Evolutionary conservation across 2,329 filamentous ascomycete genomes (phyloP).

Genomic region (Trichoderma atroviride): DNA sequence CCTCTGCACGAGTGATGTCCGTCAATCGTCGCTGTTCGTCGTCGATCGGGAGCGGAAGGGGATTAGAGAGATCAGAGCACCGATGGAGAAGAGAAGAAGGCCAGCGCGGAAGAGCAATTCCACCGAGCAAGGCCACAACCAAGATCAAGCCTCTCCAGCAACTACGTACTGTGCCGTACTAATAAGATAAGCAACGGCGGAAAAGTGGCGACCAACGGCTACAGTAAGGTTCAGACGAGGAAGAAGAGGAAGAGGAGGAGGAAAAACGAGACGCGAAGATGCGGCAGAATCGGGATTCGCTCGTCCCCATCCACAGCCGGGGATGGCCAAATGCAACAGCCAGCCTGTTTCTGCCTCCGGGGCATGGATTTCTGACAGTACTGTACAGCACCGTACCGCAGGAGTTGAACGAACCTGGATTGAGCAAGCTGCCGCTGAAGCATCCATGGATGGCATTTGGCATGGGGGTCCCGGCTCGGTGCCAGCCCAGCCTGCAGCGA

Average conservation of each 20-base stretch:
- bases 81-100: slow-evolving; percentile 3
- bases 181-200: not conserved
- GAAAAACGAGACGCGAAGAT: not conserved
- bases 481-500: slow-evolving; percentile 1
- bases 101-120: not conserved
- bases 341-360: slow-evolving; percentile 1
- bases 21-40: slow-evolving; percentile 18
- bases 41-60: slow-evolving; percentile 4
- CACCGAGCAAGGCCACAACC: not conserved
- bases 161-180: not conserved
- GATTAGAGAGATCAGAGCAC: not conserved
- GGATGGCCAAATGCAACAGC: slow-evolving; percentile 8
- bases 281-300: not conserved
- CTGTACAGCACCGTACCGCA: too few species aligned
- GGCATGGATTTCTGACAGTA: slow-evolving; percentile 8
- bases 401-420: slow-evolving; percentile 8
- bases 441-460: slow-evolving; percentile 8
- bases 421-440: slow-evolving; percentile 13
- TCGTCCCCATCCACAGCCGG: slow-evolving; percentile 12
- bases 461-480: slow-evolving; percentile 11
- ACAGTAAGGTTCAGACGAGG: not conserved
- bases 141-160: not conserved
- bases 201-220: slow-evolving; percentile 4
- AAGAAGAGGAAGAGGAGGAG: not conserved
- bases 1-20: slow-evolving; percentile 9